Evolutionary conservation across 768 basidiomycete species (phyloP).

Genomic region (Naganishia randhawae): DNA sequence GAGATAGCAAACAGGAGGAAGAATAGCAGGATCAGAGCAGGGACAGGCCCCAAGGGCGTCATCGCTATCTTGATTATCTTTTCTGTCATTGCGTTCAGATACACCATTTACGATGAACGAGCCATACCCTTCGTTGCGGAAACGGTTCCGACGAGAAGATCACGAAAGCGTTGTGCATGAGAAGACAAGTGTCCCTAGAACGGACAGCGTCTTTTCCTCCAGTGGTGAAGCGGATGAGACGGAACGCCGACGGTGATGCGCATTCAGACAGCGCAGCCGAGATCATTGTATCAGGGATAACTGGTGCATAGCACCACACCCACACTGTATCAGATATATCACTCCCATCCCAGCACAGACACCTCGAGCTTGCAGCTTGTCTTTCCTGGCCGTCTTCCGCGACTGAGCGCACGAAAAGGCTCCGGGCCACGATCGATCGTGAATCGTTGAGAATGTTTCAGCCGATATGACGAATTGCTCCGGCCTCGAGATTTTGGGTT

Average conservation of each 20-base stretch:
- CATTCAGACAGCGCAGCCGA: not conserved
- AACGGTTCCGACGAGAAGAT: not conserved
- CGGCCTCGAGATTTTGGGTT: not conserved
- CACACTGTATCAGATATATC: not conserved
- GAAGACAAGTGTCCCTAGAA: not conserved
- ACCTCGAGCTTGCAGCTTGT: too few species aligned
- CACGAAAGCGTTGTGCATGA: not conserved
- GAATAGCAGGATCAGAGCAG: not conserved
- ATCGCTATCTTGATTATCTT: not conserved
- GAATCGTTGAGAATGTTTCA: not conserved
- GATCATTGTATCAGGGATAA: not conserved
- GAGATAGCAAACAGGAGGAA: not conserved
- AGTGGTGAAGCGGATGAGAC: not conserved
- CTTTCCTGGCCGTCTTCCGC: too few species aligned
- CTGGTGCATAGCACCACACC: not conserved
- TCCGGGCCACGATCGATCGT: not conserved
- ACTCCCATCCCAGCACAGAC: too few species aligned
- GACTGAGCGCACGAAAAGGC: too few species aligned
- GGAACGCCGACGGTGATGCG: not conserved
- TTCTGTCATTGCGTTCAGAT: not conserved
- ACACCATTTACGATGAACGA: not conserved
- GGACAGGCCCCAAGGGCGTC: not conserved
- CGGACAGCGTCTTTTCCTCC: not conserved
- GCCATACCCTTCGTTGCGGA: not conserved
- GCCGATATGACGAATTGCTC: not conserved